Evolutionary conservation across 371 early-diverging fungal genomes (phyloP).

Genomic region (Mucor racemosus): DNA sequence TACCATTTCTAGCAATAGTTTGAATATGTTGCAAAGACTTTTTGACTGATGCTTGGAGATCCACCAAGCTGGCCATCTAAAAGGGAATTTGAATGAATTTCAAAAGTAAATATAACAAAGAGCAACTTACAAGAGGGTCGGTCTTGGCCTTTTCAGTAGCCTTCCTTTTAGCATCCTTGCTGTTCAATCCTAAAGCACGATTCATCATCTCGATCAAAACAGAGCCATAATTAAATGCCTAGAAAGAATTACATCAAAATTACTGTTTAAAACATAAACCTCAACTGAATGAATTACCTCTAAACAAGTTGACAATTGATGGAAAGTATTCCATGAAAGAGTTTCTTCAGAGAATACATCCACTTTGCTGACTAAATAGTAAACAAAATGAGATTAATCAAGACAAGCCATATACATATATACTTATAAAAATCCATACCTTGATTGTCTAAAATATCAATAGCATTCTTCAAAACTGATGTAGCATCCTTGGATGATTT

Average conservation of each 20-base stretch:
- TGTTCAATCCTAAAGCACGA: conserved; percentile 41
- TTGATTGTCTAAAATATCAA: conserved; percentile 20
- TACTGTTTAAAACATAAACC: too few relatives aligned
- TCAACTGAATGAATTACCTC: conserved; percentile 28
- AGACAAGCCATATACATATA: neutral
- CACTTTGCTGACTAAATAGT: conserved; percentile 14
- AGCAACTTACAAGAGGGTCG: conserved; percentile 37
- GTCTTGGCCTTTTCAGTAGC: conserved; percentile 34
- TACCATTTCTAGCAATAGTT: conserved; percentile 29
- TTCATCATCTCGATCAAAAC: conserved; percentile 45
- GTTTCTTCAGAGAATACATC: conserved; percentile 21
- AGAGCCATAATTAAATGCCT: conserved; percentile 47
- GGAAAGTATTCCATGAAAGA: conserved; percentile 40
- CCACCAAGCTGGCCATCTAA: conserved; percentile 22
- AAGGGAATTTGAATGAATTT: neutral
- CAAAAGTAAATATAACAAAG: neutral
- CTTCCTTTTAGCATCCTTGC: conserved; percentile 48
- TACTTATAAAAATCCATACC: neutral
- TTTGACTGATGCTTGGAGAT: conserved; percentile 31
- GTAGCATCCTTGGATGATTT: conserved; percentile 19
- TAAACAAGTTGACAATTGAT: conserved; percentile 32
- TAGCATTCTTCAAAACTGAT: conserved; percentile 22
- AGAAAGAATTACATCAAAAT: neutral
- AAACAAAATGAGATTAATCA: neutral
- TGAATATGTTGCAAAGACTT: conserved; percentile 32